Conservation (phyloP, 768 basidiomycete genomes). For the Tricholomella constricta region DNA sequence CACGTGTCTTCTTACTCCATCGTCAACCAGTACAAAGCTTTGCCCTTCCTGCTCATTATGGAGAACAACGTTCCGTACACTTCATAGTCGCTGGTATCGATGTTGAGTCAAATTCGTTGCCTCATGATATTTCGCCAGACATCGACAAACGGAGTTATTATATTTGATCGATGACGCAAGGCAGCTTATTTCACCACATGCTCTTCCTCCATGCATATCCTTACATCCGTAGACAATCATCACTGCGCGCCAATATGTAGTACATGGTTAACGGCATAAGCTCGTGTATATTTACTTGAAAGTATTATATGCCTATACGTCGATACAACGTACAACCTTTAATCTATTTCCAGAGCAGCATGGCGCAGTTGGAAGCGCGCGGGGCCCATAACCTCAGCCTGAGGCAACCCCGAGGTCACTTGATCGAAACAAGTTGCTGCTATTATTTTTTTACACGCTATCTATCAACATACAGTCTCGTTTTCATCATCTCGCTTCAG, state of each 20-base stretch:
- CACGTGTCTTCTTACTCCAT: constrained; percentile 12
- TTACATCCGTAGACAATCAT: too few species aligned
- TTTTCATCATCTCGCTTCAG: too few species aligned
- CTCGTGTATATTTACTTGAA: too few species aligned
- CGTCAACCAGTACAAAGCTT: background rate
- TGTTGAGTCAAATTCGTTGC: background rate
- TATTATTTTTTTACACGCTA: constrained; percentile 6
- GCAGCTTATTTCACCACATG: too few species aligned
- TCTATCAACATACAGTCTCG: background rate
- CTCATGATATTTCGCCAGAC: background rate
- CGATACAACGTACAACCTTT: background rate
- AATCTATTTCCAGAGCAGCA: constrained; percentile 9
- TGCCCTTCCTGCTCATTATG: background rate
- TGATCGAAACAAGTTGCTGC: constrained; percentile 25
- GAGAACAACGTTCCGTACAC: background rate
- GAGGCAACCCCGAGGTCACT: constrained; percentile 22
- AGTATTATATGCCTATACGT: background rate
- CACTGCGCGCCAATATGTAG: too few species aligned
- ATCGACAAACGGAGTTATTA: background rate
- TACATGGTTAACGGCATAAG: too few species aligned
- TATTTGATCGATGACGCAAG: background rate
- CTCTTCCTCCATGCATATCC: too few species aligned
- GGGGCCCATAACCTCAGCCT: constrained; percentile 21
- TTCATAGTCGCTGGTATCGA: background rate
- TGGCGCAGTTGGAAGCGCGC: constrained; percentile 32